Evolutionary conservation across 2,329 filamentous ascomycete species (phyloP), one percentile per base, ranked within the genome.

Genomic region (Scytalidium lignicola): DNA sequence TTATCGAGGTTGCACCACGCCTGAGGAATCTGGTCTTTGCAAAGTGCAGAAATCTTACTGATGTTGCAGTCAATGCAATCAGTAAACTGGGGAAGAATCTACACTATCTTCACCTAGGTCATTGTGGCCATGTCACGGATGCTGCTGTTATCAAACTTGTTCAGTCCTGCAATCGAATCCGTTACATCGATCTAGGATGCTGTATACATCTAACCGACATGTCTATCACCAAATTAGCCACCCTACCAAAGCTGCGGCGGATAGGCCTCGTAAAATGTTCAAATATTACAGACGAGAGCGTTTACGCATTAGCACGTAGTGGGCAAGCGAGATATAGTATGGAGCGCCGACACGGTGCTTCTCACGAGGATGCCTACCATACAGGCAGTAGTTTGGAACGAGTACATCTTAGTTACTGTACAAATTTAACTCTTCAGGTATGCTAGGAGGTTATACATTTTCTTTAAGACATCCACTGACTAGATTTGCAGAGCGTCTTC

Each of bases 141-240:
- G 78, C 83, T 29, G 91, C 90, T 1, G 90, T 99, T 17, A 87
- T 88, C 59, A 84, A 83, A 48, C 76, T 99, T 26, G 90, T 96
- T 37, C 84, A 86, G 57, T 76, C 75, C 47, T 99, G 93, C 74
- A 97, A 92, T 62, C 83, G 93, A 20, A 97, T 99, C 57, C 82
- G 93, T 48, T 99, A 99, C 66, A 99, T 99, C 55, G 93, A 99
- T 65, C 74, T 99, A 41, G 93, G 93, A n/a, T 97, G 93, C 71
- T 99, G 93, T 68, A 81, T 80, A 13, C 85, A 89, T 58, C 74
- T 99, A 52, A 97, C 93, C 0, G 93, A 99, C 60, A 76, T 79
- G 10, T 96, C 91, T 19, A 86, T 99, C 15, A 86, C 80, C 54
- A 85, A 89, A 55, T 75, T 99, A 32, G 91, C 93, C 4, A 82